Conservation (phyloP, 139 green algal genomes). For the Chlamydomonas asymmetrica region DNA sequence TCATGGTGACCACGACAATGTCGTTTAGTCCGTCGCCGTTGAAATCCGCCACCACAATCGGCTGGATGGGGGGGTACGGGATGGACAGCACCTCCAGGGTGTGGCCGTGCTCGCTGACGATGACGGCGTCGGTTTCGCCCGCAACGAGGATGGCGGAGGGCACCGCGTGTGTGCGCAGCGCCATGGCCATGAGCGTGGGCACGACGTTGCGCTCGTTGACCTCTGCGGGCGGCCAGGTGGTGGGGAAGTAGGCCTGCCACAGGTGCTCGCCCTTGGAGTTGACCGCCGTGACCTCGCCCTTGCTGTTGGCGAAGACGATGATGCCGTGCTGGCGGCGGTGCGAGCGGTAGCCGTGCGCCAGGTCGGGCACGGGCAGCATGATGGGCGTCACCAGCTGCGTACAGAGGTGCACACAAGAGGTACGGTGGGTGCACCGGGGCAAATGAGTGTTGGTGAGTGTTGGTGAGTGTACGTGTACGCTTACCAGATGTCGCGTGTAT, state of each 20-base stretch:
- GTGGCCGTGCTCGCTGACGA: conserved; percentile 78
- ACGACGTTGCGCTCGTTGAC: conserved; percentile 31
- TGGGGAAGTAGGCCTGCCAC: conserved; percentile 60
- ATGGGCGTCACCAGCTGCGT: conserved; percentile 72
- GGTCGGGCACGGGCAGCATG: conserved; percentile 70
- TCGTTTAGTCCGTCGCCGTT: conserved; percentile 89
- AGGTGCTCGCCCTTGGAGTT: conserved; percentile 45
- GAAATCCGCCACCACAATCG: conserved; percentile 81
- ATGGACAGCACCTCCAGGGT: conserved; percentile 66
- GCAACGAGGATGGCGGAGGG: conserved; percentile 66
- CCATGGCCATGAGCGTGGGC: conserved; percentile 73
- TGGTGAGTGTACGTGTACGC: no score
- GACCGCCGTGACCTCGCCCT: conserved; percentile 78
- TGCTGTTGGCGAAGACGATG: conserved; percentile 75
- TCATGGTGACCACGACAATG: conserved; percentile 68
- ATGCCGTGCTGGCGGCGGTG: conserved; percentile 45
- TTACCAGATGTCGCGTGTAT: no score
- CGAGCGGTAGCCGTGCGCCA: conserved; percentile 44
- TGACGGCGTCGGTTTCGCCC: conserved; percentile 32
- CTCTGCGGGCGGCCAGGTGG: conserved; percentile 1
- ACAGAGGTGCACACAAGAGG: no score
- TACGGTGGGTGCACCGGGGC: no score
- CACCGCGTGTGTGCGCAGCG: conserved; percentile 60
- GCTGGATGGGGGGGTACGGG: conserved; percentile 47
- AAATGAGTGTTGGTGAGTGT: no score